These are phyloP conservation scores for Yamadazyma blattariae DNA, from an alignment of 1,139 yeast species.

Conservation along the genomic window DNA sequence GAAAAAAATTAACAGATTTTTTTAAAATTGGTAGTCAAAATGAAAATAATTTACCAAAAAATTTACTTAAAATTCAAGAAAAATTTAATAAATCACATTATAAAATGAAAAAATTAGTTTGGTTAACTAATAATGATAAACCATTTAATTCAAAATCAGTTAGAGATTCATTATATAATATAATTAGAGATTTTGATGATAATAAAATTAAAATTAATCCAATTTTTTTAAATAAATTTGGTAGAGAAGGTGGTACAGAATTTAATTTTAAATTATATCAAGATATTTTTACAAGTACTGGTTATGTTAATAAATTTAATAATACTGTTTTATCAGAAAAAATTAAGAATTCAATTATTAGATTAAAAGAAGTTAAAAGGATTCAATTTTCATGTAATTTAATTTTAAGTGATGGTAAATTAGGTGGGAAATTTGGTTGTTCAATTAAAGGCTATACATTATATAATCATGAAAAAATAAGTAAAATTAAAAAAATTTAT, in stretches of 20 bases:
- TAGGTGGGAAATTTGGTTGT: constrained; percentile 50
- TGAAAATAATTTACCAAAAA: constrained; percentile 31
- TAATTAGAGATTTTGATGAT: constrained; percentile 59
- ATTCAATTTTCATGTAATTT: constrained; percentile 61
- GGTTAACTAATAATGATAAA: constrained; percentile 42
- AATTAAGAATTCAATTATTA: constrained; percentile 48
- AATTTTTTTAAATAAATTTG: constrained; percentile 47
- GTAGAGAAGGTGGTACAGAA: constrained; percentile 4
- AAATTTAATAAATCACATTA: constrained; percentile 32
- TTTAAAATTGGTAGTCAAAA: constrained; percentile 25
- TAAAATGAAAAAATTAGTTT: constrained; percentile 35
- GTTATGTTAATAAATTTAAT: constrained; percentile 22
- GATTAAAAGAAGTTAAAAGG: constrained; percentile 61
- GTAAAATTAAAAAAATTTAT: constrained; percentile 39
- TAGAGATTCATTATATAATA: constrained; percentile 47
- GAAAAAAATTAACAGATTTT: constrained; percentile 9
- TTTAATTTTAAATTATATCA: constrained; percentile 57
- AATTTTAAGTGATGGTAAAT: constrained; percentile 35
- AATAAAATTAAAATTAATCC: constrained; percentile 58
- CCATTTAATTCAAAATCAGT: constrained; percentile 28
- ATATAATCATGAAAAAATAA: constrained; percentile 51
- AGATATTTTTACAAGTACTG: constrained; percentile 50
- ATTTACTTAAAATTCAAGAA: constrained; percentile 31
- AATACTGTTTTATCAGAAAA: constrained; percentile 41
- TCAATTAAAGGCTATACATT: constrained; percentile 72